Evolutionary conservation across 2,329 filamentous ascomycete species (phyloP).

Genomic region (Epichloe gansuensis): DNA sequence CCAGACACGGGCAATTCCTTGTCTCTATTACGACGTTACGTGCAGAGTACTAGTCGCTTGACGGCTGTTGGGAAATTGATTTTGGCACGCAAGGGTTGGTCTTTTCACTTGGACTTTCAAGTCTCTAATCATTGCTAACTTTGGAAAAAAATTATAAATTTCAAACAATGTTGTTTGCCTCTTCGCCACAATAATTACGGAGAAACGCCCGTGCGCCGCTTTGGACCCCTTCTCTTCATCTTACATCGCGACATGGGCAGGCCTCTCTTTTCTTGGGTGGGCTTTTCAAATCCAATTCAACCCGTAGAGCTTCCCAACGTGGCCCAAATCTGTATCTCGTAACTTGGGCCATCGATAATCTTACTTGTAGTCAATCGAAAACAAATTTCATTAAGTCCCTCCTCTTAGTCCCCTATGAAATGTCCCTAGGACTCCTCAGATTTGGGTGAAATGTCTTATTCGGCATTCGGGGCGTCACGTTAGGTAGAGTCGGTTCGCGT

Average conservation of each 20-base stretch:
- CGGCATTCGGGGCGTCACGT: conserved; percentile 30
- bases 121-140: conserved; percentile 4
- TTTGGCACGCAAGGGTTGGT: conserved; percentile 14
- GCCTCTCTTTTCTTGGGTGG: background rate
- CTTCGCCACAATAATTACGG: background rate
- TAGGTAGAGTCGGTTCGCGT: conserved; percentile 23
- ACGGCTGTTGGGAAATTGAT: background rate
- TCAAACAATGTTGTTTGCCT: background rate
- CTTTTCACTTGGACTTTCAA: conserved; percentile 10
- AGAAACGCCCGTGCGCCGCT: background rate
- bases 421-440: conserved; percentile 23
- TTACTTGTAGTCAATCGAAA: background rate
- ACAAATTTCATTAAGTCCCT: background rate
- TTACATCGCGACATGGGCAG: background rate
- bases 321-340: background rate
- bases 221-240: background rate
- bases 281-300: background rate
- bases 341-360: background rate
- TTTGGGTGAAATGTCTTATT: conserved; percentile 21
- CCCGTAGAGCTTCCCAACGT: background rate
- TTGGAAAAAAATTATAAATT: background rate
- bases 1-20: background rate
- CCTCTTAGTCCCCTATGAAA: conserved; percentile 12
- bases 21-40: background rate
- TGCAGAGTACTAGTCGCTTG: background rate